Base-by-base conservation (phyloP, 2,329 filamentous ascomycete genomes). In the Sclerotiophoma versabilis region DNA sequence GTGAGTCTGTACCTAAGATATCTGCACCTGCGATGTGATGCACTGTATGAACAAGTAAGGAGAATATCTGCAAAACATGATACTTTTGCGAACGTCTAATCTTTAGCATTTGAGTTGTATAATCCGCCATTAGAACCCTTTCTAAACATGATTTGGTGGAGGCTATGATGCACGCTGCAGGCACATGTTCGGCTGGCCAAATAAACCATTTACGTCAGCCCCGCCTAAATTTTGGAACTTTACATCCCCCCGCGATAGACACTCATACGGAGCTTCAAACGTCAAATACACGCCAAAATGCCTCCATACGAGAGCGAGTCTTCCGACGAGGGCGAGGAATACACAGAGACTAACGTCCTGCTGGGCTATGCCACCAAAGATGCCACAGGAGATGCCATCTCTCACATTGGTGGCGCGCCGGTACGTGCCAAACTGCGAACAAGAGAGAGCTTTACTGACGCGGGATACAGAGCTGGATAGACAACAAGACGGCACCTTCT, bases 291-390 rank as follows among this genome's bases (percentile, higher is more conserved):
- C n/a, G n/a, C 37, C 36, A 60, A 15, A 36, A 93, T 92, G 90
- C 82, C 88, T 52, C 81, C 86, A 14, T 96, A 96, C 78, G 92
- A 96, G 66, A 96, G 91, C 72, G 93, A 97, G 67, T 92, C 88
- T 1, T 93, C 91, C 0, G 86, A 82, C 23, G 79, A 80, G 30
- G 90, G 85, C 36, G 84, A 85, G 39, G 83, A 85, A 39, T 92
- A 86, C 58, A 89, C 87, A 15, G 88, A 91, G 74, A 98, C 95
- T 6, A 91, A 90, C 62, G 92, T 97, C 2, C 84, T 97, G 1
- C 83, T 99, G 11, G 95, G 95, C 4, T 99, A 96, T 74, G 90
- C 92, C 3, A 90, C 90, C 1, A 87, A 87, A 71, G 91, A 96
- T 49, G 79, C 86, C 12, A 89, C 87, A 49, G 88, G 91, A 59